Percentiles rank a stretch among this genome's conserved stretches.
Evolutionary conservation across 495 filamentous ascomycete species (phyloP).

Genomic region (Lophiotrema nucula): DNA sequence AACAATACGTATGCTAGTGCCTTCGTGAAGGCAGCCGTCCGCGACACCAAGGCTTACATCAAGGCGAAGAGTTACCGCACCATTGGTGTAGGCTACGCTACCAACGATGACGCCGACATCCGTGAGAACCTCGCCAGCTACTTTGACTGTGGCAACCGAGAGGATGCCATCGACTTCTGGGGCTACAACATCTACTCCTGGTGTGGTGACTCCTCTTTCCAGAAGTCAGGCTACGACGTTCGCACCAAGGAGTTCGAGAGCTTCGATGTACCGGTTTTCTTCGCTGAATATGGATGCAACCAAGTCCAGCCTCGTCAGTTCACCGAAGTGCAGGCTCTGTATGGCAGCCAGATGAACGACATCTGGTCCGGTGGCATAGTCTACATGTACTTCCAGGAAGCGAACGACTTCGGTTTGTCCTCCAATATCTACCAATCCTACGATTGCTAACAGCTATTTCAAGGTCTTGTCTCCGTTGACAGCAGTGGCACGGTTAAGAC

Average conservation of each 20-base stretch:
- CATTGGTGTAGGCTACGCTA: slow-evolving; percentile 92
- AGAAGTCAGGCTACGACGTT: slow-evolving; percentile 70
- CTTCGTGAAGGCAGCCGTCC: slow-evolving; percentile 94
- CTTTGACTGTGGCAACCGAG: slow-evolving; percentile 78
- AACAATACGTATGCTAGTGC: slow-evolving; percentile 83
- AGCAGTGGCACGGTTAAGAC: slow-evolving; percentile 56
- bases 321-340: slow-evolving; percentile 83
- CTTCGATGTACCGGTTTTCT: slow-evolving; percentile 92
- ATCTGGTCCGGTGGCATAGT: slow-evolving; percentile 95
- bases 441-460: slow-evolving; percentile 6
- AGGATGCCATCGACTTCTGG: slow-evolving; percentile 84
- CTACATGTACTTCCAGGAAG: slow-evolving; percentile 95
- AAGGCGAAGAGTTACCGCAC: slow-evolving; percentile 68
- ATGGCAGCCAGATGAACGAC: slow-evolving; percentile 71
- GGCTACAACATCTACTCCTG: slow-evolving; percentile 99
- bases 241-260: slow-evolving; percentile 79
- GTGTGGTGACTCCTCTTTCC: slow-evolving; percentile 80
- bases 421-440: background rate
- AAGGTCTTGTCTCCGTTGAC: slow-evolving; percentile 65
- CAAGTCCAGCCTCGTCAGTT: slow-evolving; percentile 69
- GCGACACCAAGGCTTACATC: slow-evolving; percentile 93
- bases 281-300: slow-evolving; percentile 98
- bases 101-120: slow-evolving; percentile 83
- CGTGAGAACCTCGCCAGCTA: slow-evolving; percentile 77
- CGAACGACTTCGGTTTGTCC: slow-evolving; percentile 77